Evolutionary conservation across 176 grass and related monocot genomes (phyloP).

Genomic region (Phoenix dactylifera): DNA sequence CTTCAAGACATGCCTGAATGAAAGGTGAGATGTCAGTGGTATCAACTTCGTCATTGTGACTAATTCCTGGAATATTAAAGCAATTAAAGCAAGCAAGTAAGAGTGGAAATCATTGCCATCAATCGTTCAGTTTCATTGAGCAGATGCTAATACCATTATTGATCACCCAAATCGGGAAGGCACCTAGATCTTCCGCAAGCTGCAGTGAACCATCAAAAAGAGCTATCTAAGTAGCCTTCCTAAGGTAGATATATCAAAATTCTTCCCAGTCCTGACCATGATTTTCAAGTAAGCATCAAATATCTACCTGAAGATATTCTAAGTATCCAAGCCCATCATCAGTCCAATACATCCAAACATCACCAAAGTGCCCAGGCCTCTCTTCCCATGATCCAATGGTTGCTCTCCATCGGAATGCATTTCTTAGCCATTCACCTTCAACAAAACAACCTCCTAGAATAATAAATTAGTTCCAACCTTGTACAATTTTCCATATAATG

Average conservation of each 20-base stretch:
- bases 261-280: too few relatives aligned
- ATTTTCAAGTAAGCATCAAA: slow-evolving; percentile 8
- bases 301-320: slow-evolving; percentile 85
- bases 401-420: slow-evolving; percentile 88
- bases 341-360: slow-evolving; percentile 89
- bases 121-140: slow-evolving; percentile 2
- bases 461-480: background rate
- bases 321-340: slow-evolving; percentile 89
- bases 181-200: slow-evolving; percentile 83
- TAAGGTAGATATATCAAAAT: too few relatives aligned
- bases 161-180: slow-evolving; percentile 77
- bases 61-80: slow-evolving; percentile 50
- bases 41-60: slow-evolving; percentile 57
- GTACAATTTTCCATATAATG: too few relatives aligned
- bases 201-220: slow-evolving; percentile 28
- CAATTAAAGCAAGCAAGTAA: too few relatives aligned
- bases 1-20: slow-evolving; percentile 50
- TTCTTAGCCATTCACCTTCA: slow-evolving; percentile 64
- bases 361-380: slow-evolving; percentile 80
- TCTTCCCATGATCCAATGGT: slow-evolving; percentile 85
- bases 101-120: too few relatives aligned
- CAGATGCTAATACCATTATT: slow-evolving; percentile 57
- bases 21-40: slow-evolving; percentile 56
- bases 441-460: slow-evolving; percentile 73
- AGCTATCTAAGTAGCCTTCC: background rate